Evolutionary conservation across 78 protist species (phyloP), one percentile per base, ranked within the genome.

Genomic region (Protostelium mycophagum): DNA sequence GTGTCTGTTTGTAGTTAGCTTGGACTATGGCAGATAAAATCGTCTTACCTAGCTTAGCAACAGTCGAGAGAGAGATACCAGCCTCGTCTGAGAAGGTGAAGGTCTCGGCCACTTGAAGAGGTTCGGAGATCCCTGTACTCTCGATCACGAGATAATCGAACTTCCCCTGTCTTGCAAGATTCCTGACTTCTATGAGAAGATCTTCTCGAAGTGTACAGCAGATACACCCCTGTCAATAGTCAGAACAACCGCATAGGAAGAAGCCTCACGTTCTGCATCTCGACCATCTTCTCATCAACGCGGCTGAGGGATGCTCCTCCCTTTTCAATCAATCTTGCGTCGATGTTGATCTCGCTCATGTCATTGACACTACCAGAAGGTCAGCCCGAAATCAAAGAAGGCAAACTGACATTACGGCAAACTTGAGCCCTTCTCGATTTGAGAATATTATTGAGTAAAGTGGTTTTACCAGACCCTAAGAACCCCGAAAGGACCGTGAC

Each of bases 191-290:
- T 28, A 84, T 36, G 31, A 97, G 94, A 36, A 98, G 95, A 83
- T 98, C 99, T 37, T 94, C 97, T 28, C 97, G 90, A 86, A 97
- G 87, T 0, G 97, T 96, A 91, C 98, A 97, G 89, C 99, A 98
- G n/a, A 97, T 96, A 94, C 99, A 98, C 36, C 99, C 99, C 73
- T 51, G 73, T 51, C 5, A 16, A 51, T 25, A 51, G 35, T 1
- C 5, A 28, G 37, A 34, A 87, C 23, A 51, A 34, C 88, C 39
- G 38, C 36, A 16, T 36, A 5, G 86, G 5, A 16, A 37, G 5
- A 16, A 25, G 16, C 16, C 86, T 85, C 89, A 96, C 98, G 92
- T 98, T 97, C 84, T 85, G 85, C 90, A 98, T 87, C 88, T 95
- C 96, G 25, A 98, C 95, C 88, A 97, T 31, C 37, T 87, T 86